phyloP scores from a whole-genome alignment of 2,329 filamentous ascomycete species.

The Bimuria novae-zelandiae region DNA sequence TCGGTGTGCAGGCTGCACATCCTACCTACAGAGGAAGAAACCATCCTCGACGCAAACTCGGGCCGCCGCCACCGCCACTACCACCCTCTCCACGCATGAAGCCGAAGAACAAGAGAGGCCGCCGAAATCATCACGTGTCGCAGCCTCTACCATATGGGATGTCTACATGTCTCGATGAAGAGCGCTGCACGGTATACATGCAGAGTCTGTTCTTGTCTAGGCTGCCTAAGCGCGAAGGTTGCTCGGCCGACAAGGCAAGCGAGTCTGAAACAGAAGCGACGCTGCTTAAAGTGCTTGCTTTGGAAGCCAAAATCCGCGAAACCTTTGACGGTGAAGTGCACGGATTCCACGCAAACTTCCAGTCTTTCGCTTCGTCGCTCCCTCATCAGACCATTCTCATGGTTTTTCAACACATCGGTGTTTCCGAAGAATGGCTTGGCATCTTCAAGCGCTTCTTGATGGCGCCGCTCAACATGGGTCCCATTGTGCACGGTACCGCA shows the following conservation, averaged over 20 bases:
- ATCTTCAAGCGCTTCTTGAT: slow-evolving; percentile 62
- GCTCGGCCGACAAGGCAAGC: slow-evolving; percentile 9
- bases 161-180: slow-evolving; percentile 10
- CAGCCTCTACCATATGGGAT: slow-evolving; percentile 5
- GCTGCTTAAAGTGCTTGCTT: slow-evolving; percentile 32
- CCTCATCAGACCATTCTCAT: slow-evolving; percentile 64
- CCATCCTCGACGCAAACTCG: neutral
- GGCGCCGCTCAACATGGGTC: slow-evolving; percentile 30
- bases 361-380: slow-evolving; percentile 62
- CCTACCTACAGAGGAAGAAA: neutral
- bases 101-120: neutral
- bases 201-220: slow-evolving; percentile 32
- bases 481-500: slow-evolving; percentile 21
- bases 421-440: slow-evolving; percentile 59
- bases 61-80: neutral
- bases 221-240: slow-evolving; percentile 22
- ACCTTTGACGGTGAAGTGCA: slow-evolving; percentile 22
- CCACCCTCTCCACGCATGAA: neutral
- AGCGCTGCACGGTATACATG: slow-evolving; percentile 22
- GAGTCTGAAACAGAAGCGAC: slow-evolving; percentile 22
- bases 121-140: neutral
- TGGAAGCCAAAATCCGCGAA: slow-evolving; percentile 26
- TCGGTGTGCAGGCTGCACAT: neutral
- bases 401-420: slow-evolving; percentile 63
- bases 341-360: slow-evolving; percentile 27